phyloP scores from a whole-genome alignment of 2,329 filamentous ascomycete species.

The Ceratocystis variospora region DNA sequence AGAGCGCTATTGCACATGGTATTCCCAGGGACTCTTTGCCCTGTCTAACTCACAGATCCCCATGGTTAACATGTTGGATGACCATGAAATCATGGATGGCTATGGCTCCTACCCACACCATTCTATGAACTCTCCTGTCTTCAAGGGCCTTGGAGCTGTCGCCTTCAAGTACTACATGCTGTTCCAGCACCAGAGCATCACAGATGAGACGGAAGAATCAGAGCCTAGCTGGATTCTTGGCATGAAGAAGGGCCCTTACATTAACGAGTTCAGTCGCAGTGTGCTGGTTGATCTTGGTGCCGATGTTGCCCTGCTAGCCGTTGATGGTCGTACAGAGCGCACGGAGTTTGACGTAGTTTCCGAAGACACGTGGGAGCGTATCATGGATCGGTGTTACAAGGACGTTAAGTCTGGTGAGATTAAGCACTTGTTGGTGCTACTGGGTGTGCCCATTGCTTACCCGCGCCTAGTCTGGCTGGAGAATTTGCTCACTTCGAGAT shows the following conservation, averaged over 20 bases:
- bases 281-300: slow-evolving; percentile 73
- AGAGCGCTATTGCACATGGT: slow-evolving; percentile 83
- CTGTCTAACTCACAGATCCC: slow-evolving; percentile 88
- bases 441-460: slow-evolving; percentile 75
- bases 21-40: slow-evolving; percentile 88
- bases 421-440: slow-evolving; percentile 75
- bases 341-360: slow-evolving; percentile 69
- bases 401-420: slow-evolving; percentile 75
- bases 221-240: slow-evolving; percentile 92
- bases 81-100: slow-evolving; percentile 84
- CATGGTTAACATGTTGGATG: slow-evolving; percentile 97
- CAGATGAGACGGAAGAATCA: slow-evolving; percentile 62
- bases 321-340: slow-evolving; percentile 85
- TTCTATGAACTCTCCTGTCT: slow-evolving; percentile 83
- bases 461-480: slow-evolving; percentile 59
- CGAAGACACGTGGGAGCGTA: slow-evolving; percentile 67
- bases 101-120: slow-evolving; percentile 86
- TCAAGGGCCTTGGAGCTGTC: slow-evolving; percentile 75
- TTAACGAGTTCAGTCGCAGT: slow-evolving; percentile 71
- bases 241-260: slow-evolving; percentile 69
- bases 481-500: slow-evolving; percentile 58
- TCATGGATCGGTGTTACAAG: slow-evolving; percentile 72
- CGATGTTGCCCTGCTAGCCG: slow-evolving; percentile 65
- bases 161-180: slow-evolving; percentile 99
- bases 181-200: slow-evolving; percentile 88